Evolutionary conservation across 2,329 filamentous ascomycete genomes (phyloP).

Genomic region (Scopulariopsis brevicaulis): DNA sequence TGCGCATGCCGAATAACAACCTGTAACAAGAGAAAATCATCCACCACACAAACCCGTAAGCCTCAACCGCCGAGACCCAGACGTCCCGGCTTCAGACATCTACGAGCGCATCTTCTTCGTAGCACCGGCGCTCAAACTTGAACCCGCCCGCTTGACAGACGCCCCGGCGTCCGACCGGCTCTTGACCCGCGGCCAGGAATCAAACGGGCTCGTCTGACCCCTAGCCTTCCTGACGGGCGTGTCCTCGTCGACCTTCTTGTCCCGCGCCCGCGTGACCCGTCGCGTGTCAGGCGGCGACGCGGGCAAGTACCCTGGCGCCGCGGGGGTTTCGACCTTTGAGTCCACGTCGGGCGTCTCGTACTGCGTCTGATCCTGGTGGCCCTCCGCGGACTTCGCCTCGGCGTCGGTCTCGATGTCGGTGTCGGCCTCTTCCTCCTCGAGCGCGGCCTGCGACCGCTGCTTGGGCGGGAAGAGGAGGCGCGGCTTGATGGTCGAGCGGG

Average conservation of each 20-base stretch:
- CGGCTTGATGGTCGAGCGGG: constrained; percentile 60
- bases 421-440: constrained; percentile 47
- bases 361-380: neutral
- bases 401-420: constrained; percentile 45
- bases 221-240: constrained; percentile 27
- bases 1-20: neutral
- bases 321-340: constrained; percentile 24
- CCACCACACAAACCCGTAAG: neutral
- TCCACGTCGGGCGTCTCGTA: constrained; percentile 20
- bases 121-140: constrained; percentile 16
- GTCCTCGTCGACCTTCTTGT: constrained; percentile 31
- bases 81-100: neutral
- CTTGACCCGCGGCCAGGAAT: constrained; percentile 59
- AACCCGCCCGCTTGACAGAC: constrained; percentile 27
- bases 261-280: constrained; percentile 44
- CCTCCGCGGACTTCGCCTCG: constrained; percentile 8
- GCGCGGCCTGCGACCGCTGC: constrained; percentile 30
- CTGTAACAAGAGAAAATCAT: neutral
- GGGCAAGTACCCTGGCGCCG: constrained; percentile 42
- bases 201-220: constrained; percentile 45
- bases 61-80: no score
- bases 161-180: constrained; percentile 11
- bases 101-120: constrained; percentile 24
- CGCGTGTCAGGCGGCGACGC: constrained; percentile 51
- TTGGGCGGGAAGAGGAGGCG: constrained; percentile 56